phyloP scores from a whole-genome alignment of 2,329 filamentous ascomycete species.

The Phaeosphaeriaceae sp. region DNA sequence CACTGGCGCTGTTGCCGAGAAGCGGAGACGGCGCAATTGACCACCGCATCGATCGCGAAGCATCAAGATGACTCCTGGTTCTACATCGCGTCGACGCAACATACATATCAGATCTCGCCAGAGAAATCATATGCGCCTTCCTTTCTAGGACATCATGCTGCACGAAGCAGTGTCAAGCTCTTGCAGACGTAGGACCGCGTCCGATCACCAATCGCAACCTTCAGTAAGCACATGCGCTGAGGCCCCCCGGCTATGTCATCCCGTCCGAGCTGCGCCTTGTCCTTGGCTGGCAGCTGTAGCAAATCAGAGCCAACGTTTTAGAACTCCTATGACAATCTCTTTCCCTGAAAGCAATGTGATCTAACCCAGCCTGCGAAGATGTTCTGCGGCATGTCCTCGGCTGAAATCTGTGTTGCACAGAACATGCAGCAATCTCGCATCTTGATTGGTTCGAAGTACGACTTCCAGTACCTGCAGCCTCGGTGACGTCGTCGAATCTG shows the following conservation, averaged over 20 bases:
- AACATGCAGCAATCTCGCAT: not conserved
- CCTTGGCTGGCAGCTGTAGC: not conserved
- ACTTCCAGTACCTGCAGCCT: slow-evolving; percentile 4
- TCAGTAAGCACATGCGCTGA: not conserved
- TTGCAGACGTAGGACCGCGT: not conserved
- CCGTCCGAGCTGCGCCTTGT: not conserved
- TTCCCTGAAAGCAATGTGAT: not conserved
- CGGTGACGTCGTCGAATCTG: slow-evolving; percentile 3
- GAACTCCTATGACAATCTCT: not conserved
- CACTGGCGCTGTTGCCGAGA: not conserved
- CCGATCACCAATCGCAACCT: slow-evolving; percentile 2
- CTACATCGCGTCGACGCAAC: not conserved
- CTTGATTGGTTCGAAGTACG: slow-evolving; percentile 6
- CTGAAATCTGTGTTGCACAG: not conserved
- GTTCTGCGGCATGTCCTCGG: not conserved
- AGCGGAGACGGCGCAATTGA: not conserved
- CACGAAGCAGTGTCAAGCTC: not conserved
- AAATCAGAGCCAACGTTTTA: slow-evolving; percentile 2
- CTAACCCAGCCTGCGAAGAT: not conserved
- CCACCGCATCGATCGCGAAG: not conserved
- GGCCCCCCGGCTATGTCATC: not conserved
- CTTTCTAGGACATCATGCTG: not conserved
- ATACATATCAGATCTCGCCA: not conserved
- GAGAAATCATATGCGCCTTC: not conserved
- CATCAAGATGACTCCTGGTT: not conserved